These are phyloP conservation scores for Septoria petroselini DNA, from an alignment of 2,329 filamentous ascomycete species.

Conservation along the genomic window DNA sequence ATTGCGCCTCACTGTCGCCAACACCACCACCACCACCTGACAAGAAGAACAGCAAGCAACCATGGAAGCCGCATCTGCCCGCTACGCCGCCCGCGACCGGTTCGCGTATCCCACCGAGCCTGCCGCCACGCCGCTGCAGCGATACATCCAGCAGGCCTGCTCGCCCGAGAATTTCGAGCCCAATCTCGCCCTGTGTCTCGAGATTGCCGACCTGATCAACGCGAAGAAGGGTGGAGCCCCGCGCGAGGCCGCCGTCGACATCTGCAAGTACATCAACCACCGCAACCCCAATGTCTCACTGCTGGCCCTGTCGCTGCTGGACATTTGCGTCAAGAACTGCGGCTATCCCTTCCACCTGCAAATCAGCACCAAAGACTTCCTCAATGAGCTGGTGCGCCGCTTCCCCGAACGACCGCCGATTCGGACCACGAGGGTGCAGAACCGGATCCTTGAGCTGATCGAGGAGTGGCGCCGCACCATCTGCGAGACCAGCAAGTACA, in stretches of 20 bases:
- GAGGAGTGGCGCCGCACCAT: constrained; percentile 98
- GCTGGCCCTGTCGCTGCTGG: constrained; percentile 82
- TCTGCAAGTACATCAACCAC: constrained; percentile 93
- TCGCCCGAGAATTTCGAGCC: constrained; percentile 97
- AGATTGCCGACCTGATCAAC: constrained; percentile 95
- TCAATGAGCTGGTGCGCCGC: constrained; percentile 93
- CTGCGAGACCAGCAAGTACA: constrained; percentile 96
- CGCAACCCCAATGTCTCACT: constrained; percentile 94
- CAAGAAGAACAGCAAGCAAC: neutral
- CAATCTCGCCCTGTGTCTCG: constrained; percentile 91
- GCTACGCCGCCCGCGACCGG: constrained; percentile 91
- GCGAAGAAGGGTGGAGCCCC: constrained; percentile 94
- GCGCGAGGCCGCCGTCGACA: constrained; percentile 87
- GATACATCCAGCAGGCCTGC: constrained; percentile 94
- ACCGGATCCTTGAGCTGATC: constrained; percentile 89
- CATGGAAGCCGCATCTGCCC: constrained; percentile 91
- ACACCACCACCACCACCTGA: neutral
- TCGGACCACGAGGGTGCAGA: constrained; percentile 80
- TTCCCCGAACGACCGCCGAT: constrained; percentile 92
- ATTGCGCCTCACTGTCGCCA: constrained; percentile 2
- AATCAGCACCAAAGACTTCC: constrained; percentile 97
- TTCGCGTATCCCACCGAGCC: constrained; percentile 79
- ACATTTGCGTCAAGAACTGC: constrained; percentile 99
- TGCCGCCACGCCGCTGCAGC: constrained; percentile 80
- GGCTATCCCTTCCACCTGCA: constrained; percentile 98